Conservation (phyloP, 2,329 filamentous ascomycete species). For the Aspergillus sp. region DNA sequence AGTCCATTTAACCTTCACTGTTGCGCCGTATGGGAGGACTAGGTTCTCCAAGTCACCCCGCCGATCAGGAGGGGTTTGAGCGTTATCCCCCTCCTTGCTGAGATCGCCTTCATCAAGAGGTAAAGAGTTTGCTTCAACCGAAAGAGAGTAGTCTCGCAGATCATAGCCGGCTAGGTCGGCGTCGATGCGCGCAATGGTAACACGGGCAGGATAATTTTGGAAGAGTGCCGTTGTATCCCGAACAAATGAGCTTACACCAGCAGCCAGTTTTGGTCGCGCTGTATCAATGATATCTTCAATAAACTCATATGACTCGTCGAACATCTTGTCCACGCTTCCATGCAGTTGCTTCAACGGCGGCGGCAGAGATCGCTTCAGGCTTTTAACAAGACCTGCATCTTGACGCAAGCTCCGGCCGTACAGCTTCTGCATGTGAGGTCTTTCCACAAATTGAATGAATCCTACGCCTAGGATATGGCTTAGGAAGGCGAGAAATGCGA, state of each 20-base stretch:
- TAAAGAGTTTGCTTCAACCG: constrained; percentile 66
- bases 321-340: constrained; percentile 79
- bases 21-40: constrained; percentile 83
- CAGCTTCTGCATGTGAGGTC: constrained; percentile 97
- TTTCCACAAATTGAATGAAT: constrained; percentile 91
- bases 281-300: constrained; percentile 88
- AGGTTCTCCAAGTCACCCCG: constrained; percentile 68
- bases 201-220: constrained; percentile 81
- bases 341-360: constrained; percentile 80
- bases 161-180: constrained; percentile 79
- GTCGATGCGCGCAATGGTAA: constrained; percentile 77
- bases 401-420: constrained; percentile 81
- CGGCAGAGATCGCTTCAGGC: constrained; percentile 81
- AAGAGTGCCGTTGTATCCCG: constrained; percentile 85
- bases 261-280: constrained; percentile 80
- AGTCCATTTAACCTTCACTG: constrained; percentile 86
- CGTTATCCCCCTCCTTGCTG: constrained; percentile 71
- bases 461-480: constrained; percentile 81
- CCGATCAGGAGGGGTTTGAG: constrained; percentile 63
- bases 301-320: constrained; percentile 83
- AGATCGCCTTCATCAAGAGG: constrained; percentile 57
- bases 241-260: constrained; percentile 82
- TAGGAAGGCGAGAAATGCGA: constrained; percentile 82
- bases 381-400: constrained; percentile 90
- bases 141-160: constrained; percentile 75